A percentile compares a stretch with the other conserved stretches of the same genome.
phyloP scores from a whole-genome alignment of 2,329 filamentous ascomycete genomes.

The Pseudopithomyces maydicus region DNA sequence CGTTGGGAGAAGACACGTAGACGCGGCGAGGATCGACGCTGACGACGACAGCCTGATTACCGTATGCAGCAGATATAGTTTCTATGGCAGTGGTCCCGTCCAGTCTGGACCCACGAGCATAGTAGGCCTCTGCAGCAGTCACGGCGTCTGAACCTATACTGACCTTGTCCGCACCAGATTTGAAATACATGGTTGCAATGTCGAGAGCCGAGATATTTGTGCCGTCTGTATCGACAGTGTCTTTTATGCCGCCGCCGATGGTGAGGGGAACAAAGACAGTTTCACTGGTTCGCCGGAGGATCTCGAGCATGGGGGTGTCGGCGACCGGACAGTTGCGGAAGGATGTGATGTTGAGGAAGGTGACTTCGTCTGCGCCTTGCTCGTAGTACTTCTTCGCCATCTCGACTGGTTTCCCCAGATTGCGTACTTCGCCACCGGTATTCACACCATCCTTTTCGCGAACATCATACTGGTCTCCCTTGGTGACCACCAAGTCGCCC shows the following conservation, averaged over 20 bases:
- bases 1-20: slow-evolving; percentile 72
- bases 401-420: slow-evolving; percentile 95
- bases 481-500: slow-evolving; percentile 95
- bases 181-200: slow-evolving; percentile 96
- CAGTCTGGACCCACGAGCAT: slow-evolving; percentile 69
- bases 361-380: slow-evolving; percentile 94
- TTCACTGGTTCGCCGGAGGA: slow-evolving; percentile 81
- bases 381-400: slow-evolving; percentile 94
- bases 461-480: slow-evolving; percentile 98
- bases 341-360: slow-evolving; percentile 97
- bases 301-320: slow-evolving; percentile 95
- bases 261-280: slow-evolving; percentile 96
- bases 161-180: slow-evolving; percentile 95
- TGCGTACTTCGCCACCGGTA: slow-evolving; percentile 71
- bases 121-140: slow-evolving; percentile 88
- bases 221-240: slow-evolving; percentile 87
- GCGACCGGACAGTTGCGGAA: slow-evolving; percentile 94
- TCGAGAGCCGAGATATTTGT: slow-evolving; percentile 86
- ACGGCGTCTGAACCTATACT: slow-evolving; percentile 96
- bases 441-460: slow-evolving; percentile 76
- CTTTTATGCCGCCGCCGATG: slow-evolving; percentile 92
- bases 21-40: slow-evolving; percentile 92
- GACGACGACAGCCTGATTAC: slow-evolving; percentile 95
- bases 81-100: slow-evolving; percentile 90
- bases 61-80: slow-evolving; percentile 90